Base-by-base conservation (phyloP, 129 eudicot species). In the Flaveria trinervia region DNA sequence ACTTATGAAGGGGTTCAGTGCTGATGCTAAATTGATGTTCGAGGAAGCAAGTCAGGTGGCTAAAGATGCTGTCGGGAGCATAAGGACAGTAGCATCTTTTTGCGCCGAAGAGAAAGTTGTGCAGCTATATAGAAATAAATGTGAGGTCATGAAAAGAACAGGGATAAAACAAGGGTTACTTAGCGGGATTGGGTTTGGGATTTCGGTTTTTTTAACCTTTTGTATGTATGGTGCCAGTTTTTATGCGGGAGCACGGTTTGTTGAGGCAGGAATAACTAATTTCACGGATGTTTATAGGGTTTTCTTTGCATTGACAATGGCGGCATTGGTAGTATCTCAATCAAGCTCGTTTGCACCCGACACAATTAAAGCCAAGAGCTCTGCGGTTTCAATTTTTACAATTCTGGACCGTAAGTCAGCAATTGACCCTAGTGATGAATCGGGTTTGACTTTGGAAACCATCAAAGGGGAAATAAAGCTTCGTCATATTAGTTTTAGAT, bases 11-110 rank as follows among this genome's bases (percentile, higher is more conserved):
- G 97, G 97, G 9, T 87, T 92, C 83, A 87, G 96, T 82, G 89
- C 88, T 72, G 96, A 92, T 84, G 93, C 97, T 51, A 92, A 87
- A 85, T 61, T 26, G 39, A 92, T 83, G 91, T 92, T 87, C 12
- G 93, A 89, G 80, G 92, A 92, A 75, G 96, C 97, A 11, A 92
- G 92, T 77, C 97, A 92, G 74, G 91, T 92, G 23, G 96, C 89
- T 0, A 92, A 77, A 59, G 96, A 92, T 86, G 97, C 97, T 23
- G 97, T 89, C 5, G 97, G 97, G 20, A 89, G 97, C 33, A 89
- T 89, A 82, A 82, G 97, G 74, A 92, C 97, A 14, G 85, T 92
- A 5, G 95, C 96, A 48, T 92, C 97, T 20, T 92, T 89, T 78
- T 92, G 96, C 76, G 92, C 96, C 7, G 96, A 89, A 80, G 97